Percentiles rank a stretch among this genome's conserved stretches.
These are phyloP conservation scores for Lentinula detonsa DNA, from an alignment of 768 basidiomycete genomes.

Conservation along the genomic window DNA sequence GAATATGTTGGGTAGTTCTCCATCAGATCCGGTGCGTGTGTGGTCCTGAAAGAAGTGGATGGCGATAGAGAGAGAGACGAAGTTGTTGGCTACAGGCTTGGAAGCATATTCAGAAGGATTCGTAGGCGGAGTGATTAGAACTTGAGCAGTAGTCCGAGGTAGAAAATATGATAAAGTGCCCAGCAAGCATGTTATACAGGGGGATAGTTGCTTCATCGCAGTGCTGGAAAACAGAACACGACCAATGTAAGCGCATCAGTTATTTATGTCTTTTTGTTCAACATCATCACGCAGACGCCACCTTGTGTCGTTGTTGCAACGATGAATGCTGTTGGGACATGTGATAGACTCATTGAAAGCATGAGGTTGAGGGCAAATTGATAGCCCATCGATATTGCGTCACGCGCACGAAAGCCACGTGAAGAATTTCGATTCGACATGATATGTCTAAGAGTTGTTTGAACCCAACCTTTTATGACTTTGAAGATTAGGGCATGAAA, in stretches of 20 bases:
- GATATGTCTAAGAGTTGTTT: no score
- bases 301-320: not conserved
- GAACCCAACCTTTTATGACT: no score
- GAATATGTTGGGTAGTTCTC: not conserved
- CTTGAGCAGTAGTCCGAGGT: not conserved
- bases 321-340: not conserved
- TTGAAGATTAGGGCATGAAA: no score
- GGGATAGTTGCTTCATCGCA: not conserved
- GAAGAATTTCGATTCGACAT: no score
- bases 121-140: not conserved
- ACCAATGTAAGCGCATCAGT: not conserved
- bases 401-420: not conserved
- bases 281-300: not conserved
- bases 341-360: not conserved
- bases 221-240: not conserved
- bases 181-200: no score
- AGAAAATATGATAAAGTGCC: not conserved
- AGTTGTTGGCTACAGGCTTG: constrained; percentile 1
- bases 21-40: not conserved
- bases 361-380: not conserved
- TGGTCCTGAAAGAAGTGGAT: constrained; percentile 3
- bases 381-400: not conserved
- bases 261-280: not conserved
- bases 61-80: constrained; percentile 1
- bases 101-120: not conserved